Percentiles rank a stretch among this genome's conserved stretches.
Evolutionary conservation across 75 land plant genomes (phyloP).

Genomic region (Larix kaempferi): DNA sequence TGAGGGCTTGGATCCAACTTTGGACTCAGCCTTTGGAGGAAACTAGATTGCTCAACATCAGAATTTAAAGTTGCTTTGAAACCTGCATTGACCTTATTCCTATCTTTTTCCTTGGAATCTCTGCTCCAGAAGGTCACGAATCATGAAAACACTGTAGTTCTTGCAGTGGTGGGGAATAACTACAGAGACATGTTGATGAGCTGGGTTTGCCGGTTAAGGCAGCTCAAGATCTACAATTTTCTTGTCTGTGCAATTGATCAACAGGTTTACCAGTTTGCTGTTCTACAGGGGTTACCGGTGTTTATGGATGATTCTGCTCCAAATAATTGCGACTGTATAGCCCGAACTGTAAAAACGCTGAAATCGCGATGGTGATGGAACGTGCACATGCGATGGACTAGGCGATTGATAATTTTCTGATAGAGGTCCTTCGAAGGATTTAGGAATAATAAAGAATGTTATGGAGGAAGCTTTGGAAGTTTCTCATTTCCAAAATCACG

Average conservation of each 20-base stretch:
- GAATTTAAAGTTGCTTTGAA: conserved; percentile 5
- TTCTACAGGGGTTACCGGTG: conserved; percentile 89
- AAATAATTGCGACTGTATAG: too few species aligned
- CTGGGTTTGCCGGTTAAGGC: conserved; percentile 82
- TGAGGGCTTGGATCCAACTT: too few species aligned
- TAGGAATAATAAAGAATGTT: too few species aligned
- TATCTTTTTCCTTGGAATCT: conserved; percentile 62
- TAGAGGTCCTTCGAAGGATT: too few species aligned
- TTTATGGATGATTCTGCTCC: conserved; percentile 39
- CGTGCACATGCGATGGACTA: too few species aligned
- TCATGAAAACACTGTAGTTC: conserved; percentile 58
- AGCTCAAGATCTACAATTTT: conserved; percentile 55
- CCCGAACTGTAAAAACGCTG: too few species aligned
- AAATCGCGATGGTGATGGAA: too few species aligned
- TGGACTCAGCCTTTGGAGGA: too few species aligned
- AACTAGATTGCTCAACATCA: conserved; percentile 13
- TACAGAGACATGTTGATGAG: conserved; percentile 97
- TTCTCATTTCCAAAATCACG: too few species aligned
- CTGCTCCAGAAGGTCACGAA: conserved; percentile 56
- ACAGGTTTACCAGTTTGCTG: conserved; percentile 62
- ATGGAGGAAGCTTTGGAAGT: too few species aligned
- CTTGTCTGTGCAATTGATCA: conserved; percentile 76
- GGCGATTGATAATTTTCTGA: too few species aligned
- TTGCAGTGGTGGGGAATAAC: conserved; percentile 78
- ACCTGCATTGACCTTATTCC: conserved; percentile 10